Evolutionary conservation across 306 rosid genomes (phyloP), one percentile per base, ranked within the genome.

Genomic region (Inga leiocalycina): DNA sequence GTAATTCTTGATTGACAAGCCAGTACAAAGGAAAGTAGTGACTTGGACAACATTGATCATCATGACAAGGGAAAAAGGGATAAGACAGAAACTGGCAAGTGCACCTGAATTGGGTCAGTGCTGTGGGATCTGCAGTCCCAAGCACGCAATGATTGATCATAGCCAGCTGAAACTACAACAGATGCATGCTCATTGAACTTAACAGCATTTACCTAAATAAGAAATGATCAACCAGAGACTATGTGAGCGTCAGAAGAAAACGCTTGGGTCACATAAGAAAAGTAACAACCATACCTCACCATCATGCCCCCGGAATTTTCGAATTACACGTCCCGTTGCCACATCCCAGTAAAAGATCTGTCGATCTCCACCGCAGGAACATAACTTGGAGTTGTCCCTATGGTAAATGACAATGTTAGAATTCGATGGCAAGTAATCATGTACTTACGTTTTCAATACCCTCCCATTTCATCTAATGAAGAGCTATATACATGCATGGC

Each of bases 111-210:
- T 44, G 97, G 93, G 80, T 92, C 95, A 6, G 90, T 92, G 87
- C 94, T 97, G 79, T 97, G 97, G 78, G 99, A 97, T 88, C 94
- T 88, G 84, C 97, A 92, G 86, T 94, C 97, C 99, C 97, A 94
- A 86, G 94, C 97, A 57, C 95, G 95, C 91, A 97, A 79, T 1
- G 97, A 97, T 86, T 92, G 97, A 86, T 97, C 95, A 88, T 91
- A 97, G 44, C 99, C 94, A 2, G 97, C 95, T 24, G 97, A 97
- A 83, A 97, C 99, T 39, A 94, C 90, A 15, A 96, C 90, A 64
- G 98, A 94, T 1, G 91, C 84, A 76, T 92, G 87, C 86, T 94
- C 95, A 66, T 87, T 94, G 87, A 92, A 94, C 84, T 94, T 93
- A 16, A 94, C 95, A 76, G 93, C 95, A 89, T 96, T 91, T 78